Evolutionary conservation across 768 basidiomycete genomes (phyloP).

Genomic region (Polyporus arcularius): DNA sequence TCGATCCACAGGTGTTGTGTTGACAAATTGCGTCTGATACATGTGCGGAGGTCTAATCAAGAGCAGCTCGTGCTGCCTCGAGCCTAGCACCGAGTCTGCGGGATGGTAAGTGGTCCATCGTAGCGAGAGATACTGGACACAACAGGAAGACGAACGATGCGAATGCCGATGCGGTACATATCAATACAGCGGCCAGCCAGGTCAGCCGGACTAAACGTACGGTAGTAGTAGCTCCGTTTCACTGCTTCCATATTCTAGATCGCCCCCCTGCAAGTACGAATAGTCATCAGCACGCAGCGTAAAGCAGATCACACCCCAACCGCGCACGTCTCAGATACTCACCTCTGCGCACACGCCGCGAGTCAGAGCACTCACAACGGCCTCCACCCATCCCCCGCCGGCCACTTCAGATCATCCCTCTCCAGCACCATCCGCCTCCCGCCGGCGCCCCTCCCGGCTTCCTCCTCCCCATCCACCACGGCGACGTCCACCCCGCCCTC

Average conservation of each 20-base stretch:
- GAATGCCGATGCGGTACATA: not conserved
- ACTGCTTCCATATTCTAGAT: not conserved
- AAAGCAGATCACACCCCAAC: not conserved
- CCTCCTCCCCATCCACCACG: conserved; percentile 6
- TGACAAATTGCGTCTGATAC: too few relatives aligned
- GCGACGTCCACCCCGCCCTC: conserved; percentile 17
- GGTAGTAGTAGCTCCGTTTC: not conserved
- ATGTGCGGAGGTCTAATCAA: too few relatives aligned
- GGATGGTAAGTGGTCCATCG: too few relatives aligned
- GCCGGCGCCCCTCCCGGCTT: not conserved
- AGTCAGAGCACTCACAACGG: conserved; percentile 32
- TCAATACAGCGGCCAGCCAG: not conserved
- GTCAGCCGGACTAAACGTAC: not conserved
- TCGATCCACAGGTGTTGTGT: too few relatives aligned
- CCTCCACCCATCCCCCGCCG: conserved; percentile 57
- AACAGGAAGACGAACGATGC: not conserved
- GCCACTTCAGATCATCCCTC: conserved; percentile 62
- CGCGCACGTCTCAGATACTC: too few relatives aligned
- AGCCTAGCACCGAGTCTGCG: too few relatives aligned
- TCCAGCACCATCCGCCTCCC: conserved; percentile 30
- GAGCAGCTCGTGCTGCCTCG: too few relatives aligned
- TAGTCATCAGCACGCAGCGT: not conserved
- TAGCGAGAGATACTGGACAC: not conserved
- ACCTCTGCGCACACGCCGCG: too few relatives aligned
- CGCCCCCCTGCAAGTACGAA: not conserved